phyloP scores from a whole-genome alignment of 768 basidiomycete genomes.

The Cystobasidium onofrii region DNA sequence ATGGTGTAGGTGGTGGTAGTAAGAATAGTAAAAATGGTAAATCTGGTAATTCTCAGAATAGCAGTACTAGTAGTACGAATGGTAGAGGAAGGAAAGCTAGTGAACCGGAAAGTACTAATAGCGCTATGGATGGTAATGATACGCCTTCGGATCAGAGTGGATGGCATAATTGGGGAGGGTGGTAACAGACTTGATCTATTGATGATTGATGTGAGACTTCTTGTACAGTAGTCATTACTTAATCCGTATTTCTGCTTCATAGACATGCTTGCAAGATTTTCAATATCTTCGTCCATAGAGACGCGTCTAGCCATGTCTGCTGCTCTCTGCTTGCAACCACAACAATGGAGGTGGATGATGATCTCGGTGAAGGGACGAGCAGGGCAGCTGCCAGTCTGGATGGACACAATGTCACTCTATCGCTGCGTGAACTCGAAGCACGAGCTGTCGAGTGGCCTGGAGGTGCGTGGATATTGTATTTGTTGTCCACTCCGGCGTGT shows the following conservation, averaged over 20 bases:
- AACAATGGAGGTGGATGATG: not conserved
- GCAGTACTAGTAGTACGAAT: not conserved
- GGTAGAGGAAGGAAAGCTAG: not conserved
- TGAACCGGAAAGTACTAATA: not conserved
- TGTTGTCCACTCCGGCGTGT: not conserved
- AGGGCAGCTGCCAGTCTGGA: not conserved
- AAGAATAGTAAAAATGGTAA: not conserved
- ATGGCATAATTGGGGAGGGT: not conserved
- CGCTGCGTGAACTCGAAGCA: not conserved
- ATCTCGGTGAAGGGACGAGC: not conserved
- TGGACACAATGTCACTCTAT: not conserved
- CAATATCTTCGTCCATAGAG: too few species aligned
- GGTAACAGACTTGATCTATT: not conserved
- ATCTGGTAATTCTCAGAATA: not conserved
- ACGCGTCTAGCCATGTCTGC: not conserved
- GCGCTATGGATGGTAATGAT: too few species aligned
- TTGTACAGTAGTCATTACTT: too few species aligned
- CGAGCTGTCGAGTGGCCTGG: conserved; percentile 5
- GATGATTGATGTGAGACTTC: too few species aligned
- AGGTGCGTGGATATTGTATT: not conserved
- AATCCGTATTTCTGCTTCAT: too few species aligned
- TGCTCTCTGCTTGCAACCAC: not conserved
- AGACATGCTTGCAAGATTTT: too few species aligned
- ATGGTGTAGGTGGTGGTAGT: not conserved
- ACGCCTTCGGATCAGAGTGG: not conserved